phyloP scores from a whole-genome alignment of 176 grass and related monocot species.

The Alloteropsis semialata region DNA sequence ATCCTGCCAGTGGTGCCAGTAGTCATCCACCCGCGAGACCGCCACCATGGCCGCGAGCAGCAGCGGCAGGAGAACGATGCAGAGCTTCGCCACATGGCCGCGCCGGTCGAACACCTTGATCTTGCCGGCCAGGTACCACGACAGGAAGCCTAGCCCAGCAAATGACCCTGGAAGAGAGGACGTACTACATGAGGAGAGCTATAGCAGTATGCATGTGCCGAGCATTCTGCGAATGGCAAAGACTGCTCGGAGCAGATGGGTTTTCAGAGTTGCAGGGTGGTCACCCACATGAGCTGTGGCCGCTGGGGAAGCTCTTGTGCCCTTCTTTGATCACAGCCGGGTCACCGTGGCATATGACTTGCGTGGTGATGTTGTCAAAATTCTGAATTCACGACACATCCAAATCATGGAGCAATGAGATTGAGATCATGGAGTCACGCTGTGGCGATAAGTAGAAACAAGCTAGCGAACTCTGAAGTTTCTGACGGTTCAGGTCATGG shows the following conservation, averaged over 20 bases:
- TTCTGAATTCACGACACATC: background rate
- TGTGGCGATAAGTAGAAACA: background rate
- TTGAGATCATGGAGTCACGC: background rate
- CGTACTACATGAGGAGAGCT: no score
- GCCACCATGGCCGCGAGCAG: slow-evolving; percentile 40
- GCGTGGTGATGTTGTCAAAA: background rate
- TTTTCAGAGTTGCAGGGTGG: background rate
- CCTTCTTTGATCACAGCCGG: slow-evolving; percentile 29
- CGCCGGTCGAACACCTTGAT: slow-evolving; percentile 37
- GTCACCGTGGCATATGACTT: slow-evolving; percentile 34
- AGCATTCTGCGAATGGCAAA: background rate
- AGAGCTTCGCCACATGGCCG: slow-evolving; percentile 45
- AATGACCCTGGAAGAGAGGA: slow-evolving; percentile 34
- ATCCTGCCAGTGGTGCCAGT: slow-evolving; percentile 66
- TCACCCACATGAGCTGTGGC: slow-evolving; percentile 32
- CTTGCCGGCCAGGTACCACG: slow-evolving; percentile 55
- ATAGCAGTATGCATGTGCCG: no score
- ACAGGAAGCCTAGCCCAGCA: slow-evolving; percentile 44
- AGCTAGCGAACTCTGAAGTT: background rate
- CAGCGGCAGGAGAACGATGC: slow-evolving; percentile 39
- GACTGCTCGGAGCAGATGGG: no score
- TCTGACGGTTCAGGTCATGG: background rate
- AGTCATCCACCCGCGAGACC: slow-evolving; percentile 41
- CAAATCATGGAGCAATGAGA: background rate
- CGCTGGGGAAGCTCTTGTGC: slow-evolving; percentile 44